A percentile compares a stretch with the other conserved stretches of the same genome.
These are phyloP conservation scores for Eurotiales sp. DNA, from an alignment of 2,329 filamentous ascomycete genomes.

Conservation along the genomic window DNA sequence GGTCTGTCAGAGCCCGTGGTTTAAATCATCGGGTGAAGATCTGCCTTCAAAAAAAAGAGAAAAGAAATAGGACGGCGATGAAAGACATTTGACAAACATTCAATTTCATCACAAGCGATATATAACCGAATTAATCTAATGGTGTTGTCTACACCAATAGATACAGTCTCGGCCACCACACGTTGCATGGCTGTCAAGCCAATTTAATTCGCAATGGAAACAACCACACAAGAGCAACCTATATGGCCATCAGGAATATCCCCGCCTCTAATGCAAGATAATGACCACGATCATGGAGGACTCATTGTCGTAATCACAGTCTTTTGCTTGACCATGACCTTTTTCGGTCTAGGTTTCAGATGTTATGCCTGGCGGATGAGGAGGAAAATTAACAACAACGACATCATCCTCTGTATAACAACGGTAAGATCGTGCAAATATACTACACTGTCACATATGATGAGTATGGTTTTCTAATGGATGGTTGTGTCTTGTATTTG, in stretches of 20 bases:
- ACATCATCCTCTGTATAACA: not conserved
- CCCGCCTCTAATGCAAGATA: not conserved
- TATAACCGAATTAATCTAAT: too few species aligned
- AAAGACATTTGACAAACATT: too few species aligned
- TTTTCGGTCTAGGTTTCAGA: not conserved
- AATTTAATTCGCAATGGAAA: not conserved
- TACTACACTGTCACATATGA: too few species aligned
- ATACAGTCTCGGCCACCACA: too few species aligned
- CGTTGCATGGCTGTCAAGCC: too few species aligned
- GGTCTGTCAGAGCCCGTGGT: too few species aligned
- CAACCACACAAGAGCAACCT: not conserved
- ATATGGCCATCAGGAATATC: not conserved
- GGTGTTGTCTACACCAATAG: too few species aligned
- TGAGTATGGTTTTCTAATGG: too few species aligned
- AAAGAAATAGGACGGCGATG: too few species aligned
- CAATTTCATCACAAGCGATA: too few species aligned
- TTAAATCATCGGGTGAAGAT: too few species aligned
- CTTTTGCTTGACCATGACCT: not conserved
- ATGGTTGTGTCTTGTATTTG: not conserved
- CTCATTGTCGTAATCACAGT: not conserved
- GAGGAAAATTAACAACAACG: not conserved
- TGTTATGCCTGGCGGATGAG: not conserved
- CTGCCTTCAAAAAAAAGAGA: too few species aligned
- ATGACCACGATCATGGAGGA: not conserved
- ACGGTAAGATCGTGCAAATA: not conserved